Percentiles rank a stretch among this genome's conserved stretches.
phyloP scores from a whole-genome alignment of 2,329 filamentous ascomycete species.

The Calonectria multiphialidica region DNA sequence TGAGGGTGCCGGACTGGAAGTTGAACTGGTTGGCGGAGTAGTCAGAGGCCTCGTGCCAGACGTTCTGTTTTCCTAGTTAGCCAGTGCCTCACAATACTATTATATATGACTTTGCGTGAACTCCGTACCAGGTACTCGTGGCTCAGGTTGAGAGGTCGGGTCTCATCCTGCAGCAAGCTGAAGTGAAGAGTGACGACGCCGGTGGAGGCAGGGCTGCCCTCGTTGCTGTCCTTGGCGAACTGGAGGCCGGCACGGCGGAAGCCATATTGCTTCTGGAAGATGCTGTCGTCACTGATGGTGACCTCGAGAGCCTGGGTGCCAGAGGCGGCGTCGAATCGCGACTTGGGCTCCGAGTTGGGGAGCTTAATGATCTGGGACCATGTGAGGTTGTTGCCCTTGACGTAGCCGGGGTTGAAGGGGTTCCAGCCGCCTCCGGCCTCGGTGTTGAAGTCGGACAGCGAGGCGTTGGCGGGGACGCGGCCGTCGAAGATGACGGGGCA shows the following conservation, averaged over 20 bases:
- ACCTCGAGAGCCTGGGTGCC: constrained; percentile 62
- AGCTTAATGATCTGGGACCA: constrained; percentile 65
- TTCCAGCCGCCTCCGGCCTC: constrained; percentile 47
- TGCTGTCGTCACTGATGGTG: constrained; percentile 68
- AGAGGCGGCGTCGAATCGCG: constrained; percentile 51
- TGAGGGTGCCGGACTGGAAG: constrained; percentile 67
- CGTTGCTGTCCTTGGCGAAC: constrained; percentile 45
- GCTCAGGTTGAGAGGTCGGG: constrained; percentile 66
- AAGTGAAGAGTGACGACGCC: constrained; percentile 72
- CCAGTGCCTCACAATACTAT: no score
- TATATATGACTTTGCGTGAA: fast-evolving
- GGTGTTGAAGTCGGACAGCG: constrained; percentile 55
- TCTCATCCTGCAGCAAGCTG: constrained; percentile 64
- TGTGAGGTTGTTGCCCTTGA: constrained; percentile 65
- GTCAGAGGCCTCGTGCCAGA: constrained; percentile 61
- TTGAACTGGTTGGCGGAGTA: constrained; percentile 65
- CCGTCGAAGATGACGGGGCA: constrained; percentile 59
- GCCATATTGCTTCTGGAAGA: constrained; percentile 70
- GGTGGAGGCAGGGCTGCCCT: constrained; percentile 65
- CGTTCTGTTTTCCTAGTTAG: constrained; percentile 37
- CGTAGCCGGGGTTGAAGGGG: constrained; percentile 64
- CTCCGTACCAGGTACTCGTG: constrained; percentile 69
- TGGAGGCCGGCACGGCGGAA: constrained; percentile 65
- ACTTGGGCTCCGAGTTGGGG: constrained; percentile 49
- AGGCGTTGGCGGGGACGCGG: constrained; percentile 54